These are phyloP conservation scores for Kurtzmaniella quercitrusa DNA, from an alignment of 1,139 yeast species.

Conservation along the genomic window DNA sequence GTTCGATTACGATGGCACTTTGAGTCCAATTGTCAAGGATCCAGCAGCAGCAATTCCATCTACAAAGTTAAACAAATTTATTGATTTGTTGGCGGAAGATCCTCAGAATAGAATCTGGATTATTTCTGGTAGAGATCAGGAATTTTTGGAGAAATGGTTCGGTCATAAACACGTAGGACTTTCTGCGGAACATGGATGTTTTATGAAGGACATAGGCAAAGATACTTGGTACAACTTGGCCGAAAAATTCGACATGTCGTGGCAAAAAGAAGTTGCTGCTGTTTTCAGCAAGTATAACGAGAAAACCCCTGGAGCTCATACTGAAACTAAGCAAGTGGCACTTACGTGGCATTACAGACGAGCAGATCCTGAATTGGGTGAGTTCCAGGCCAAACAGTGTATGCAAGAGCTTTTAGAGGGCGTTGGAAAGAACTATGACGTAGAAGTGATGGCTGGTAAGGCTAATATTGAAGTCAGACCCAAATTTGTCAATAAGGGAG, in stretches of 20 bases:
- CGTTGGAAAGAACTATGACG: constrained; percentile 66
- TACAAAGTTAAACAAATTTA: constrained; percentile 56
- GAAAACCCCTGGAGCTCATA: constrained; percentile 83
- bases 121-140: constrained; percentile 93
- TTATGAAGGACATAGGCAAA: constrained; percentile 66
- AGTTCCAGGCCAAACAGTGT: constrained; percentile 75
- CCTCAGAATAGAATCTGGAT: constrained; percentile 90
- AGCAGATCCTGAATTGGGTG: constrained; percentile 90
- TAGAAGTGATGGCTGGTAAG: constrained; percentile 94
- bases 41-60: constrained; percentile 99
- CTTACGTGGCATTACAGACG: constrained; percentile 97
- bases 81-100: constrained; percentile 63
- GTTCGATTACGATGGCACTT: constrained; percentile 96
- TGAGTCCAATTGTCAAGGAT: constrained; percentile 91
- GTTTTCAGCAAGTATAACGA: constrained; percentile 74
- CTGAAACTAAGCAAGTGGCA: constrained; percentile 89
- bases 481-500: constrained; percentile 90
- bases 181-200: constrained; percentile 97
- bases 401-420: constrained; percentile 58
- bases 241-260: constrained; percentile 81
- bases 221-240: constrained; percentile 80
- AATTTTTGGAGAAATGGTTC: constrained; percentile 83
- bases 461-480: constrained; percentile 98
- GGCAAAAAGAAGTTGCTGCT: constrained; percentile 81
- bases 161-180: constrained; percentile 73